Conservation (phyloP, 1,139 yeast species). For the Hemisphaericaspora lyxosophila region DNA sequence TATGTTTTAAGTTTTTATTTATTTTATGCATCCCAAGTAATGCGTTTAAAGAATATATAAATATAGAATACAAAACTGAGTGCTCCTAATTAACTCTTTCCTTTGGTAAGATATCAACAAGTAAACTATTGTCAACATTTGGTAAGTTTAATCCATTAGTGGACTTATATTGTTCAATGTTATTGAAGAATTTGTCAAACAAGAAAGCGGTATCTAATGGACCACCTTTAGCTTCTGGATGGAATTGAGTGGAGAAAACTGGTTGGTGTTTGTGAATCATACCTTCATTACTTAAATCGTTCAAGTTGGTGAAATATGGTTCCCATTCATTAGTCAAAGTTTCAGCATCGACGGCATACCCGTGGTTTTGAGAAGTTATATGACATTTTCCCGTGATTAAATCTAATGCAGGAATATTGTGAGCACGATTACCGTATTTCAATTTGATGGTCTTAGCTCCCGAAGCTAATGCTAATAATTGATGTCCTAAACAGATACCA, state of each 20-base stretch:
- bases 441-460: slow-evolving; percentile 92
- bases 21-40: no score
- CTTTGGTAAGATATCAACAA: slow-evolving; percentile 80
- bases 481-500: slow-evolving; percentile 97
- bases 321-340: slow-evolving; percentile 82
- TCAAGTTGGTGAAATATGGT: slow-evolving; percentile 82
- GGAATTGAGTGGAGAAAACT: slow-evolving; percentile 94
- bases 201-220: slow-evolving; percentile 89
- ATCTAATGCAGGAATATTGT: slow-evolving; percentile 94
- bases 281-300: slow-evolving; percentile 96
- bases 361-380: slow-evolving; percentile 97
- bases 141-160: slow-evolving; percentile 45
- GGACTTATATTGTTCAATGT: slow-evolving; percentile 59
- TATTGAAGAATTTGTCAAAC: slow-evolving; percentile 83
- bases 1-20: no score
- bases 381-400: slow-evolving; percentile 88
- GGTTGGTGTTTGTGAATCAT: slow-evolving; percentile 87
- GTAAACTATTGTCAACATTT: slow-evolving; percentile 51
- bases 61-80: no score
- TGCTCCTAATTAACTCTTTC: slow-evolving; percentile 64
- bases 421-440: slow-evolving; percentile 98
- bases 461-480: slow-evolving; percentile 86
- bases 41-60: no score
- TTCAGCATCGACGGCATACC: slow-evolving; percentile 87
- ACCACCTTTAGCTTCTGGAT: slow-evolving; percentile 99